Conservation (phyloP, 768 basidiomycete species). For the Leccinum boreale region DNA sequence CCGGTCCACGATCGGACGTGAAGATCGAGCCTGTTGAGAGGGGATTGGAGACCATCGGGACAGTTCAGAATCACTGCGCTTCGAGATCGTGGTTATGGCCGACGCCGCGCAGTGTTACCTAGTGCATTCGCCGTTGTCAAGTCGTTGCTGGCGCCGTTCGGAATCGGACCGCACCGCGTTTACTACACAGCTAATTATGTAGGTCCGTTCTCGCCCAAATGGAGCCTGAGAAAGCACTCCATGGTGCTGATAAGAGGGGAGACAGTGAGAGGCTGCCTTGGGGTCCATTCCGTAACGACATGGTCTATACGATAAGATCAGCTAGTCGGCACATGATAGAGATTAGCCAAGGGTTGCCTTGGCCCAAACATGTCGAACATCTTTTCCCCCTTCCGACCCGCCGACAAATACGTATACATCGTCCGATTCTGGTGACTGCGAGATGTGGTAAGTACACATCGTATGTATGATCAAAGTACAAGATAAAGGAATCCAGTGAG, state of each 20-base stretch:
- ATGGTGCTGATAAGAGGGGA: too few relatives aligned
- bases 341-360: background rate
- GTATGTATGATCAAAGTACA: conserved; percentile 5
- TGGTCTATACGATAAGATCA: too few relatives aligned
- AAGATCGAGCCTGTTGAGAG: background rate
- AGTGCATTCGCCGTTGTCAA: background rate
- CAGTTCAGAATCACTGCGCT: background rate
- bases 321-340: too few relatives aligned
- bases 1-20: background rate
- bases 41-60: background rate
- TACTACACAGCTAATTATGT: too few relatives aligned
- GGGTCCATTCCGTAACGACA: too few relatives aligned
- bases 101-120: background rate
- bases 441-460: conserved; percentile 6
- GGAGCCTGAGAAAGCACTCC: too few relatives aligned
- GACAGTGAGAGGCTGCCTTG: too few relatives aligned
- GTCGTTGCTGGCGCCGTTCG: background rate
- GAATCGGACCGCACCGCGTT: background rate
- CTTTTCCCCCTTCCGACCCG: too few relatives aligned
- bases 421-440: background rate
- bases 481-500: conserved; percentile 11
- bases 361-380: too few relatives aligned
- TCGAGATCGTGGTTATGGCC: background rate
- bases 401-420: too few relatives aligned
- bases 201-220: background rate